phyloP scores from a whole-genome alignment of 208 protist species.

The Wallacemonas sp. region DNA sequence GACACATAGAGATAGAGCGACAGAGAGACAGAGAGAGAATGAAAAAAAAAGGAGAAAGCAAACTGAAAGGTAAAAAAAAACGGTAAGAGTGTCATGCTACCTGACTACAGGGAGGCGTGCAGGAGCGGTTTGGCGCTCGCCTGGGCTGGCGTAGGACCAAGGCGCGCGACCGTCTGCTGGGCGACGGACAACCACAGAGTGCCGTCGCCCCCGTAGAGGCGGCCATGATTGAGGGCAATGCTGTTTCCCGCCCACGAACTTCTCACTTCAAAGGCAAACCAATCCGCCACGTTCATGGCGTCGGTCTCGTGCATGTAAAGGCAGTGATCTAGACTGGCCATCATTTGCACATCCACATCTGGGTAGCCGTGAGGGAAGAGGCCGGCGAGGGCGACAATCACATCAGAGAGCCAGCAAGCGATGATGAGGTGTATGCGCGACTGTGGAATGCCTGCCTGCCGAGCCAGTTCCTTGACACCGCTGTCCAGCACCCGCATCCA shows the following conservation, averaged over 20 bases:
- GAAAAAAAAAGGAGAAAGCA: slow-evolving; percentile 15
- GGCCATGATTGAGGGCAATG: slow-evolving; percentile 39
- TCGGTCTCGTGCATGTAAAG: slow-evolving; percentile 52
- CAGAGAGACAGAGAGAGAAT: slow-evolving; percentile 6
- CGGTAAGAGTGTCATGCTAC: too few relatives aligned
- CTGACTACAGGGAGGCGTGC: too few relatives aligned
- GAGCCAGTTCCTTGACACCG: slow-evolving; percentile 8
- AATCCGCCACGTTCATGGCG: slow-evolving; percentile 33
- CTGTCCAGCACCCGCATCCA: slow-evolving; percentile 21
- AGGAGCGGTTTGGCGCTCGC: too few relatives aligned
- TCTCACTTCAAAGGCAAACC: slow-evolving; percentile 50
- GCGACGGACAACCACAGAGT: slow-evolving; percentile 42
- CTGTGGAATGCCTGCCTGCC: slow-evolving; percentile 23
- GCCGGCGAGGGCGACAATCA: slow-evolving; percentile 31
- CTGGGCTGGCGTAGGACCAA: slow-evolving; percentile 6
- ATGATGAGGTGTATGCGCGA: slow-evolving; percentile 41
- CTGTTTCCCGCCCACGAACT: slow-evolving; percentile 30
- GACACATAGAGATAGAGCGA: too few relatives aligned
- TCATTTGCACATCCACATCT: slow-evolving; percentile 25
- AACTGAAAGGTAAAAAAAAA: slow-evolving; percentile 10
- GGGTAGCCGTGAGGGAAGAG: slow-evolving; percentile 27
- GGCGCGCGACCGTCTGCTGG: slow-evolving; percentile 35
- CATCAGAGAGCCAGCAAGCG: slow-evolving; percentile 47
- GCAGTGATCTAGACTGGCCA: slow-evolving; percentile 59
- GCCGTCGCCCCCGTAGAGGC: slow-evolving; percentile 46